Evolutionary conservation across 306 rosid species (phyloP).

Genomic region (Pterocarpus santalinus): DNA sequence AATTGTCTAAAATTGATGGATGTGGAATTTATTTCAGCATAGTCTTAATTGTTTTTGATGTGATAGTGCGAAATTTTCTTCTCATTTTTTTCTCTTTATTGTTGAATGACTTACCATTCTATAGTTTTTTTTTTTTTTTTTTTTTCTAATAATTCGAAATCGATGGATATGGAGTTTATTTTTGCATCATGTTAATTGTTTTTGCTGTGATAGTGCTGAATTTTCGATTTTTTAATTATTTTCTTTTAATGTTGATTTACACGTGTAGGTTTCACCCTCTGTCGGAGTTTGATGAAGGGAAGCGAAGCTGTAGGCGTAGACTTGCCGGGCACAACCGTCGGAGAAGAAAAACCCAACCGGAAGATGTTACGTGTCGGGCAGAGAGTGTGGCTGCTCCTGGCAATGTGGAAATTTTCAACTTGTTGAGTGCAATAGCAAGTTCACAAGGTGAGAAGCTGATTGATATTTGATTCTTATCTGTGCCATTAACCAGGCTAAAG

Average conservation of each 20-base stretch:
- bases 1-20: neutral
- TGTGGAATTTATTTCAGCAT: neutral
- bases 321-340: conserved; percentile 95
- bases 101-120: neutral
- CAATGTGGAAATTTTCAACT: conserved; percentile 70
- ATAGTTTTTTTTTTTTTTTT: neutral
- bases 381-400: conserved; percentile 47
- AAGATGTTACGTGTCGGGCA: conserved; percentile 68
- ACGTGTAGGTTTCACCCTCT: conserved; percentile 76
- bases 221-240: neutral
- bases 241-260: neutral
- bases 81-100: neutral
- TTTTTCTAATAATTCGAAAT: neutral
- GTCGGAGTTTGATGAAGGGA: conserved; percentile 88
- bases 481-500: conserved; percentile 18
- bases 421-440: conserved; percentile 76
- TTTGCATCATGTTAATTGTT: conserved; percentile 2
- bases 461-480: neutral
- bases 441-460: conserved; percentile 67
- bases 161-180: conserved; percentile 5
- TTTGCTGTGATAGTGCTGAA: neutral
- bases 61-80: neutral
- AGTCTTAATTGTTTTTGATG: neutral
- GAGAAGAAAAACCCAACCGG: conserved; percentile 82
- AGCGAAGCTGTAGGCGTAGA: conserved; percentile 88